Percentiles rank a stretch among this genome's conserved stretches.
Evolutionary conservation across 192 early-diverging fungal genomes (phyloP).

Genomic region (Dispira parvispora): DNA sequence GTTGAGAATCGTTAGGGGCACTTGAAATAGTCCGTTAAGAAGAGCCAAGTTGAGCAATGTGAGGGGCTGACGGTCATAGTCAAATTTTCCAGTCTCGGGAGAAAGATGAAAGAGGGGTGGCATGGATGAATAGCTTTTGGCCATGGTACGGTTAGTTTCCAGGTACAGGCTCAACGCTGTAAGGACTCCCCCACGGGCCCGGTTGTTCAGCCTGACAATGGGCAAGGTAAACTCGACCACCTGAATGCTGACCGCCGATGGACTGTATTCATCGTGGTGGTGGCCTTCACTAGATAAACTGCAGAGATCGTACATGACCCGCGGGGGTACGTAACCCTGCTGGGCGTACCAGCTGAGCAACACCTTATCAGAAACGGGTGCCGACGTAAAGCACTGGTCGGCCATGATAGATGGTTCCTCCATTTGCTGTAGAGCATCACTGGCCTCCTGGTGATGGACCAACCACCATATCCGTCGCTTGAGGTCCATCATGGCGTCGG

Average conservation of each 20-base stretch:
- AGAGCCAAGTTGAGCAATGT: background rate
- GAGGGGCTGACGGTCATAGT: background rate
- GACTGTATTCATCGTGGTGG: background rate
- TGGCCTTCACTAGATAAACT: background rate
- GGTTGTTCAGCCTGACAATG: background rate
- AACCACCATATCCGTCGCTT: background rate
- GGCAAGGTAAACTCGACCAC: background rate
- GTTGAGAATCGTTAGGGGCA: background rate
- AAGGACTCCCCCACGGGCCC: background rate
- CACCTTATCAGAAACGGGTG: background rate
- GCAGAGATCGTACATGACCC: background rate
- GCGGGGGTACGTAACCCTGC: background rate
- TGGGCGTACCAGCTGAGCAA: background rate
- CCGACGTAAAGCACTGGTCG: background rate
- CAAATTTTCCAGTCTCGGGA: background rate
- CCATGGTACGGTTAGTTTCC: background rate
- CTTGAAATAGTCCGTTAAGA: background rate
- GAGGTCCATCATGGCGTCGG: background rate
- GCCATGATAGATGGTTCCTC: background rate
- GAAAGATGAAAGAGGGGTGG: background rate
- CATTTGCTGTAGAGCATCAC: background rate
- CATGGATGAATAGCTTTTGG: background rate
- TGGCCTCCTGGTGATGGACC: background rate
- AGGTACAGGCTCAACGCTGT: background rate
- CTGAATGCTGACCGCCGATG: background rate